phyloP scores from a whole-genome alignment of 2,329 filamentous ascomycete species.

The Mollisia scopiformis region DNA sequence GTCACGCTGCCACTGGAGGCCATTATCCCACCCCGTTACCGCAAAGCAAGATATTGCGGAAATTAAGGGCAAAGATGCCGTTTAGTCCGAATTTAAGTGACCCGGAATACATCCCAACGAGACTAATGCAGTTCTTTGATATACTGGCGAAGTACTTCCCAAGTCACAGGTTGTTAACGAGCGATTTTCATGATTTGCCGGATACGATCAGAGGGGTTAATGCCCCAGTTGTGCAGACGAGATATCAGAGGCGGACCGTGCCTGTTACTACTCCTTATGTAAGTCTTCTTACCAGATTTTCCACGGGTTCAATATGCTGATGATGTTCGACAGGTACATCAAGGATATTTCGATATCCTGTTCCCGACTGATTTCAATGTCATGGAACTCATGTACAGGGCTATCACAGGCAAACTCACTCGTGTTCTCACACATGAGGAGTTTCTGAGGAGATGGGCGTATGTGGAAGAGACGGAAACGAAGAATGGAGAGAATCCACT shows the following conservation, averaged over 20 bases:
- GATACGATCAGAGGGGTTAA: constrained; percentile 84
- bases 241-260: constrained; percentile 84
- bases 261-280: constrained; percentile 90
- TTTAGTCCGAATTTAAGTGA: constrained; percentile 75
- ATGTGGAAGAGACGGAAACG: constrained; percentile 86
- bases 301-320: too few relatives aligned
- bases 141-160: constrained; percentile 88
- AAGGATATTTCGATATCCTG: constrained; percentile 98
- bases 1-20: constrained; percentile 72
- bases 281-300: constrained; percentile 40
- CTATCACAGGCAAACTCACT: constrained; percentile 90
- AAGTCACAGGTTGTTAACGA: constrained; percentile 82
- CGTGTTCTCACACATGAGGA: constrained; percentile 85
- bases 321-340: constrained; percentile 91
- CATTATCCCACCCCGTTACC: constrained; percentile 64
- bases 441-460: constrained; percentile 89
- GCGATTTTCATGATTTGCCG: constrained; percentile 87
- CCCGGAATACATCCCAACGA: constrained; percentile 92
- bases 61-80: constrained; percentile 66
- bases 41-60: constrained; percentile 57
- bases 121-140: constrained; percentile 96
- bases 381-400: constrained; percentile 89
- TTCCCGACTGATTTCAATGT: constrained; percentile 95
- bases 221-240: constrained; percentile 93
- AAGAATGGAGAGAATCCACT: constrained; percentile 91